Evolutionary conservation across 2,329 filamentous ascomycete species (phyloP).

Genomic region (Mycocentrospora acerina): DNA sequence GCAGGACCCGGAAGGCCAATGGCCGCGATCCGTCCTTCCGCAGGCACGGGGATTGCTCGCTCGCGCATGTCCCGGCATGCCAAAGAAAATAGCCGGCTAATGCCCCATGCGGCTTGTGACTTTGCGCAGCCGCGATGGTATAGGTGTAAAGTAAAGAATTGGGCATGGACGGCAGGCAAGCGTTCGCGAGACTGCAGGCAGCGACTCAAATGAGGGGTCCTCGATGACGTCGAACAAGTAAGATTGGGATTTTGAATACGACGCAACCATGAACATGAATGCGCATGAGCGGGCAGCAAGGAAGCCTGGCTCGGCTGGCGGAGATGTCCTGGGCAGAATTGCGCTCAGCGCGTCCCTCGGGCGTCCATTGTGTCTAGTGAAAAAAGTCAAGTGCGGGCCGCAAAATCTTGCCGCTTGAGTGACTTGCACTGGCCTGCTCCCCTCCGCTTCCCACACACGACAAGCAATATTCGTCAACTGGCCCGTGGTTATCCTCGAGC

Average conservation of each 20-base stretch:
- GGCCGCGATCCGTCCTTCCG: constrained; percentile 24
- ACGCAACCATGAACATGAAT: neutral
- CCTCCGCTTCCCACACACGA: constrained; percentile 36
- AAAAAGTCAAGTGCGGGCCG: constrained; percentile 12
- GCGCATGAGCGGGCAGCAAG: neutral
- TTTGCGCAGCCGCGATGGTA: neutral
- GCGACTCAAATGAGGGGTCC: constrained; percentile 7
- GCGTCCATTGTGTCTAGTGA: no score
- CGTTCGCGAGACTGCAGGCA: constrained; percentile 4
- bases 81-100: no score
- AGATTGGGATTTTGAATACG: constrained; percentile 14
- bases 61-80: constrained; percentile 16
- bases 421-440: constrained; percentile 22
- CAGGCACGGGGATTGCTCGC: constrained; percentile 15
- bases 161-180: neutral
- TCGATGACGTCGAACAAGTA: constrained; percentile 11
- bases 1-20: constrained; percentile 20
- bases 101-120: no score
- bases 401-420: constrained; percentile 23
- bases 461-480: constrained; percentile 33
- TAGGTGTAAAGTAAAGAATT: no score
- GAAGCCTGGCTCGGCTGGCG: constrained; percentile 1
- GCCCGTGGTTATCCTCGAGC: constrained; percentile 28
- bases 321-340: constrained; percentile 1
- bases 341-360: constrained; percentile 17